Conservation (phyloP, 106 monocot species). For the Chionographis japonica region DNA sequence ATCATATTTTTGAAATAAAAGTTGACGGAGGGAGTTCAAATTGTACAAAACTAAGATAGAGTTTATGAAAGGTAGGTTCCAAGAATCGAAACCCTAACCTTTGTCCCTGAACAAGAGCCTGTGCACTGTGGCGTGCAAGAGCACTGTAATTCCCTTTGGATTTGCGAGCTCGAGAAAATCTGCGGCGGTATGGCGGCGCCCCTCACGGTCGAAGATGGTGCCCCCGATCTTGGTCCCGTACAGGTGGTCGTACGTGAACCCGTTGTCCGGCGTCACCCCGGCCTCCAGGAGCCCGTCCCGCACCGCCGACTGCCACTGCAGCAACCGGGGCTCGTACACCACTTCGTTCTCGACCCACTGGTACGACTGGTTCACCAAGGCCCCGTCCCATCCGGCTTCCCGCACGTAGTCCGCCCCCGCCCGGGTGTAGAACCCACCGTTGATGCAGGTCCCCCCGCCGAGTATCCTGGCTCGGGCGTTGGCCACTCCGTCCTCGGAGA, state of each 20-base stretch:
- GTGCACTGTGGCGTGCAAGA: conserved; percentile 47
- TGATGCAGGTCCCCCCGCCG: conserved; percentile 68
- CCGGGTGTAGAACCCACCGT: conserved; percentile 66
- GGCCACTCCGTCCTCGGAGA: conserved; percentile 62
- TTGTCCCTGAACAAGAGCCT: conserved; percentile 27
- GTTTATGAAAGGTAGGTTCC: no score
- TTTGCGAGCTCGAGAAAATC: conserved; percentile 32
- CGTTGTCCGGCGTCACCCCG: conserved; percentile 55
- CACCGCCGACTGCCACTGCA: conserved; percentile 61
- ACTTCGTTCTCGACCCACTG: conserved; percentile 47
- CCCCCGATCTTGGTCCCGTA: conserved; percentile 68
- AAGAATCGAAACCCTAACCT: neutral
- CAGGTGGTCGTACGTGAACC: conserved; percentile 61
- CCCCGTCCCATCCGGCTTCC: conserved; percentile 40
- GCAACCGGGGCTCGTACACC: conserved; percentile 32
- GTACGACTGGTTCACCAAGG: conserved; percentile 49
- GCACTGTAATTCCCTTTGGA: conserved; percentile 24
- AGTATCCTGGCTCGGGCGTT: conserved; percentile 58
- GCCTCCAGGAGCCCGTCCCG: conserved; percentile 56
- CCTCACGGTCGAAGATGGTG: conserved; percentile 46
- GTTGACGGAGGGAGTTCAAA: no score
- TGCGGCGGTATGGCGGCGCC: conserved; percentile 46
- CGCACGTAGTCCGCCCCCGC: conserved; percentile 35
- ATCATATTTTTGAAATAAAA: no score
- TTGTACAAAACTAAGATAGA: no score